Percentiles rank a stretch among this genome's conserved stretches.
Evolutionary conservation across 805 yeast genomes (phyloP).

Genomic region (Candida caryicola): DNA sequence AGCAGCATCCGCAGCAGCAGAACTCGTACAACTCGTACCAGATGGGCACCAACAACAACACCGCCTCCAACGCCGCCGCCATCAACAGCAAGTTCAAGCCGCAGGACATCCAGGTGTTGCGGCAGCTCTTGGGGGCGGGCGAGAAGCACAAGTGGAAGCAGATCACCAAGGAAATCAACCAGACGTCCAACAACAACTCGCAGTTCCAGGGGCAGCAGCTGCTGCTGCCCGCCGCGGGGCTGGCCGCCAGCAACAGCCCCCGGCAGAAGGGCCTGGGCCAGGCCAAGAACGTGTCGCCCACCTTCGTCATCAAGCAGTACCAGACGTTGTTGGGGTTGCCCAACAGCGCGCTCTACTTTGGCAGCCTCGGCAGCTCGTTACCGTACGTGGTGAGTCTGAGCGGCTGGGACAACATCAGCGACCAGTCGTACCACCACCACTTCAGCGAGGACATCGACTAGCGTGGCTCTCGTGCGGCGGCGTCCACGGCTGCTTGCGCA

Average conservation of each 20-base stretch:
- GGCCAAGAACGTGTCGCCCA: constrained; percentile 45
- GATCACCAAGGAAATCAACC: constrained; percentile 40
- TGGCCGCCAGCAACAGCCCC: constrained; percentile 1
- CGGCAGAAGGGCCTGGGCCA: constrained; percentile 11
- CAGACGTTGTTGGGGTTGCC: constrained; percentile 55
- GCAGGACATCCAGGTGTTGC: constrained; percentile 46
- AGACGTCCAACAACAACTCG: constrained; percentile 6
- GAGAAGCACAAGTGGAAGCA: constrained; percentile 61
- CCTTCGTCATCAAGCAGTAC: constrained; percentile 55
- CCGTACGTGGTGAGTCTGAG: constrained; percentile 47
- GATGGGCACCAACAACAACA: constrained; percentile 10
- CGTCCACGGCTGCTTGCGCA: no score
- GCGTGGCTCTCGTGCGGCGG: no score
- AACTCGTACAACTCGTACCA: constrained; percentile 13
- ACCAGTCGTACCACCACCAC: constrained; percentile 14
- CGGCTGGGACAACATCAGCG: constrained; percentile 44
- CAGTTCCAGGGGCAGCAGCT: constrained; percentile 3
- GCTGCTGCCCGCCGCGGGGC: constrained; percentile 1
- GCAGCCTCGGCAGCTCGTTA: constrained; percentile 48
- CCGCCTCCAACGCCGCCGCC: constrained; percentile 5
- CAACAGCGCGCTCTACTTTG: constrained; percentile 41
- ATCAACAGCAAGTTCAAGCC: constrained; percentile 29
- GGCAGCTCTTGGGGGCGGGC: constrained; percentile 47
- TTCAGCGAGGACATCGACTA: constrained; percentile 15
- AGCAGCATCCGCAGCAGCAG: constrained; percentile 1